A percentile compares a stretch with the other conserved stretches of the same genome.
Evolutionary conservation across 2,329 filamentous ascomycete genomes (phyloP).

Genomic region (Trichoderma afroharzianum): DNA sequence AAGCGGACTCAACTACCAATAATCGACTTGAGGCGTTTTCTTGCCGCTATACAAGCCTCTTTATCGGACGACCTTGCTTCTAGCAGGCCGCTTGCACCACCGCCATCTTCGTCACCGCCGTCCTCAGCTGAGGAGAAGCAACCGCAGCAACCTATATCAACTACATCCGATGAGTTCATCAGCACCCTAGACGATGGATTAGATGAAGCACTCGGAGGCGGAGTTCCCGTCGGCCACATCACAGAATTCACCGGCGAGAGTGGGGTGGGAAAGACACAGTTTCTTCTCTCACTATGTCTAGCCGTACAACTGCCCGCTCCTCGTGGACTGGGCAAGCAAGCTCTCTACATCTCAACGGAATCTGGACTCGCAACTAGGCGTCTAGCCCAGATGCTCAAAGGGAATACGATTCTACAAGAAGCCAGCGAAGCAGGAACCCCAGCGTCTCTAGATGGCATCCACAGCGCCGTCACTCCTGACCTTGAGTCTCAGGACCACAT

Average conservation of each 20-base stretch:
- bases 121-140: constrained; percentile 3
- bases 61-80: constrained; percentile 59
- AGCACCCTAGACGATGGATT: constrained; percentile 75
- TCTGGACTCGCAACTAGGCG: constrained; percentile 77
- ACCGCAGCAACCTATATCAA: constrained; percentile 30
- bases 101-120: background rate
- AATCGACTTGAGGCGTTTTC: constrained; percentile 72
- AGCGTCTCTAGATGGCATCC: constrained; percentile 70
- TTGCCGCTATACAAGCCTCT: constrained; percentile 61
- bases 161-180: constrained; percentile 46
- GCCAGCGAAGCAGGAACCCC: constrained; percentile 23
- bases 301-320: constrained; percentile 77
- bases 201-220: constrained; percentile 69
- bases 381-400: constrained; percentile 71
- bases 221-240: constrained; percentile 75
- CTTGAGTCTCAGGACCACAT: constrained; percentile 96
- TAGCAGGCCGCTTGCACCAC: constrained; percentile 23
- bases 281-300: constrained; percentile 80
- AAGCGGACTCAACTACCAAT: constrained; percentile 80
- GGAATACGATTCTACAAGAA: constrained; percentile 57
- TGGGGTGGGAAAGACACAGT: constrained; percentile 91
- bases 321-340: constrained; percentile 65
- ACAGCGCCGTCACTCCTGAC: constrained; percentile 80
- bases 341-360: constrained; percentile 93
- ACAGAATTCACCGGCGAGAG: constrained; percentile 92